Evolutionary conservation across 495 filamentous ascomycete genomes (phyloP), one percentile per base, ranked within the genome.

Genomic region (Aspergillus bridgeri): DNA sequence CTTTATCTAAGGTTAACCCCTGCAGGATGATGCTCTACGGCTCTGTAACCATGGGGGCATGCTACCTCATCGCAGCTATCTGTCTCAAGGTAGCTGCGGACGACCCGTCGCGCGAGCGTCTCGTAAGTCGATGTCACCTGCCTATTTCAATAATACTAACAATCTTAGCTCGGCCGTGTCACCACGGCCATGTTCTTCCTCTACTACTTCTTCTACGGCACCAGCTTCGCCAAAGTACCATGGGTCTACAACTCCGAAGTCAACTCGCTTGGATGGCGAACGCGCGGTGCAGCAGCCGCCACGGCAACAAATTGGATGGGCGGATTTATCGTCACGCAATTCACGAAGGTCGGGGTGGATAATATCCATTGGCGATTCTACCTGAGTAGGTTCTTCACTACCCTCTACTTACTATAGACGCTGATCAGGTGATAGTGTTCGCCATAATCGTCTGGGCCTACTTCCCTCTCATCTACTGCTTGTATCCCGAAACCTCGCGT

Each of bases 171-270:
- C 76, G 1, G 66, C 82, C 17, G 67, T 75, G 4, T 83, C 33
- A 38, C 33, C 13, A 38, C 33, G 1, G 33, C 33, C 9, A 38
- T 84, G 61, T 76, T 84, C 59, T 82, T 83, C 48, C 58, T 81
- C 24, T 81, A 76, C 58, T 78, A 77, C 51, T 72, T 74, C 50
- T 73, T 60, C 57, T 83, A 83, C 54, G 81, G 78, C 13, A 70
- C 82, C 49, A 79, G 79, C 6, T 79, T 78, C 73, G 75, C 79
- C 6, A 78, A 76, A 23, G 75, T 80, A 9, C 77, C 78, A 0
- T 84, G 82, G 83, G 71, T 86, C 2, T 87, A 84, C 63, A 80
- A 82, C 3, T 81, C 82, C 15, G 85, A 87, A 61, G 81, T 86
- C 66, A 85, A 81, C 60, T 76, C 76, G 27, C 69, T 86, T 5